Evolutionary conservation across 371 early-diverging fungal genomes (phyloP).

Genomic region (Synchytrium microbalum): DNA sequence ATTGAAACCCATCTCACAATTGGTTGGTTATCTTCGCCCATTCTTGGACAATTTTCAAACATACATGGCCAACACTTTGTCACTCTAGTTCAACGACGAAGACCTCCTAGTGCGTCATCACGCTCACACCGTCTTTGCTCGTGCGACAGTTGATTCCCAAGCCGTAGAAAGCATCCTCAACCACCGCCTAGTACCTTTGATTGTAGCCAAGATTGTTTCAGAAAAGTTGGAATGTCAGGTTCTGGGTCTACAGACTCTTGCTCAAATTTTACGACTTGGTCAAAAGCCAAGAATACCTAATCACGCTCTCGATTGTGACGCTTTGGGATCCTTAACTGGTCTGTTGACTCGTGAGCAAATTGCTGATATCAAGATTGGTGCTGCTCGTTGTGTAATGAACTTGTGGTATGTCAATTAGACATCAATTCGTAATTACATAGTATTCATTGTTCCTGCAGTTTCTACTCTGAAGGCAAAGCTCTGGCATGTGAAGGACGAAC

Average conservation of each 20-base stretch:
- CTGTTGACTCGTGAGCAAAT: conserved; percentile 25
- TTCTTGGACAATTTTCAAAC: conserved; percentile 2
- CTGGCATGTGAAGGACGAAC: conserved; percentile 28
- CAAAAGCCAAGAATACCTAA: conserved; percentile 21
- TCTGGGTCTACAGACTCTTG: conserved; percentile 30
- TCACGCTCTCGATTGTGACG: conserved; percentile 27
- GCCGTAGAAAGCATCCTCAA: conserved; percentile 24
- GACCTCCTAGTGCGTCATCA: conserved; percentile 30
- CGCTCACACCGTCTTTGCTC: conserved; percentile 22
- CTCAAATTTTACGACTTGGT: conserved; percentile 35
- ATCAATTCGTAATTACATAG: neutral
- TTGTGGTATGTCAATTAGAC: conserved; percentile 23
- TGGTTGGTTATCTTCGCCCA: conserved; percentile 8
- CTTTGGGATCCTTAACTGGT: conserved; percentile 31
- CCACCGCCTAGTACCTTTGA: conserved; percentile 15
- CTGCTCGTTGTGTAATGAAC: conserved; percentile 37
- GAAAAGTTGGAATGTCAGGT: conserved; percentile 39
- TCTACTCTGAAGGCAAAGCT: conserved; percentile 32
- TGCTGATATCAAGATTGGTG: conserved; percentile 32
- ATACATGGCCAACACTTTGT: neutral
- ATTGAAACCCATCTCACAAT: conserved; percentile 12
- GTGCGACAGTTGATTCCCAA: conserved; percentile 10
- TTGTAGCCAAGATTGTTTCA: conserved; percentile 25
- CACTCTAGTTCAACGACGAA: conserved; percentile 28
- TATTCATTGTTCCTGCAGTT: conserved; percentile 17